Conservation (phyloP, 148 eudicot species). For the Heliamphora exappendiculata region DNA sequence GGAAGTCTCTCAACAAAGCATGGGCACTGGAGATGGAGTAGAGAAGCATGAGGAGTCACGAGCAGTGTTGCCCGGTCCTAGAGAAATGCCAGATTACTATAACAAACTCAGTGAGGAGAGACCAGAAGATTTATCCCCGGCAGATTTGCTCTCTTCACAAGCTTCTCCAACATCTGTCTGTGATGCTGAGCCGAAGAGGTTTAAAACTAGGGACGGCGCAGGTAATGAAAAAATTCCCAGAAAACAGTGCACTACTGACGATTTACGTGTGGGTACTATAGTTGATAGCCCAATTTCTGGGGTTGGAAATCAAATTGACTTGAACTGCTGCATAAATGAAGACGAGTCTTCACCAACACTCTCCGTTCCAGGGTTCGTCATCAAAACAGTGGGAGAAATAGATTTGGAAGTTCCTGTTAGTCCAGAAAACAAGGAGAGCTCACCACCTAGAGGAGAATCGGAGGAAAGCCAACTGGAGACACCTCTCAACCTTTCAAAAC, state of each 20-base stretch:
- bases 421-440: slow-evolving; percentile 48
- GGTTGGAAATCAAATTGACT: slow-evolving; percentile 20
- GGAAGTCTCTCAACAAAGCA: neutral
- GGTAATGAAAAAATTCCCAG: neutral
- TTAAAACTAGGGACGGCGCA: neutral
- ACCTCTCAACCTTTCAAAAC: slow-evolving; percentile 3
- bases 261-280: neutral
- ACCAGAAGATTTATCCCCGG: slow-evolving; percentile 6
- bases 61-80: neutral
- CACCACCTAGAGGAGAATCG: slow-evolving; percentile 39
- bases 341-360: slow-evolving; percentile 6
- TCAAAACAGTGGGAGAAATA: slow-evolving; percentile 13
- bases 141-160: neutral
- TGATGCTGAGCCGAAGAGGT: neutral
- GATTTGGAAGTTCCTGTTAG: slow-evolving; percentile 44
- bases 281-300: slow-evolving; percentile 6
- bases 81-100: neutral
- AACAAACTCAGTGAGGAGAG: neutral
- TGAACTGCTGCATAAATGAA: slow-evolving; percentile 23
- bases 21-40: slow-evolving; percentile 4
- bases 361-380: neutral
- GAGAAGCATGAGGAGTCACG: slow-evolving; percentile 6
- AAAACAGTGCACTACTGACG: slow-evolving; percentile 14
- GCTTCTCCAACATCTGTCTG: slow-evolving; percentile 8
- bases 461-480: slow-evolving; percentile 30